These are phyloP conservation scores for Asterella californica DNA, from an alignment of 225 moss, liverwort and hornwort species.

Conservation along the genomic window DNA sequence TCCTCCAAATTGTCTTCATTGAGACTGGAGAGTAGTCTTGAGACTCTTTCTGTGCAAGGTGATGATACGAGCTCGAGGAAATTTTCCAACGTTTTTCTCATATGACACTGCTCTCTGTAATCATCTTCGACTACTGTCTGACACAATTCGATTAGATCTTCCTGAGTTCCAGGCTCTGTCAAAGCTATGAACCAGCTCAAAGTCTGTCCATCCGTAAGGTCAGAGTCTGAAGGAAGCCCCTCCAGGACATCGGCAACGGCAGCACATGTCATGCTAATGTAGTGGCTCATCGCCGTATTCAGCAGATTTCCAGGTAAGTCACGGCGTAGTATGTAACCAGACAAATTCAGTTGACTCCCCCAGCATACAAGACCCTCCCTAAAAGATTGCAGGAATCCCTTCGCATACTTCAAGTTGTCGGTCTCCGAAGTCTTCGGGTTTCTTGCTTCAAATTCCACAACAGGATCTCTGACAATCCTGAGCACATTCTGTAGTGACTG, in stretches of 20 bases:
- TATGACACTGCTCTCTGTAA: neutral
- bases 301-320: slow-evolving; percentile 31
- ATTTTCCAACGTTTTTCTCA: neutral
- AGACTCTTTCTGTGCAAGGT: slow-evolving; percentile 6
- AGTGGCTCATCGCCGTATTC: slow-evolving; percentile 5
- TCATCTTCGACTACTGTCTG: neutral
- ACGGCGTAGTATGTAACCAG: slow-evolving; percentile 34
- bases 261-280: slow-evolving; percentile 22
- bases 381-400: slow-evolving; percentile 27
- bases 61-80: slow-evolving; percentile 13
- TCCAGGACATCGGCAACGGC: slow-evolving; percentile 33
- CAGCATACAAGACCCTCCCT: slow-evolving; percentile 17
- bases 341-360: slow-evolving; percentile 37
- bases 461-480: slow-evolving; percentile 19
- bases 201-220: slow-evolving; percentile 21
- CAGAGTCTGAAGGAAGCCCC: slow-evolving; percentile 22
- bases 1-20: slow-evolving; percentile 37
- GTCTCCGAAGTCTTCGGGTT: neutral
- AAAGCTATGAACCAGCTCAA: slow-evolving; percentile 28
- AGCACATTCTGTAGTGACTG: slow-evolving; percentile 11
- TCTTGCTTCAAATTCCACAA: neutral
- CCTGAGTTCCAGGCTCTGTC: neutral
- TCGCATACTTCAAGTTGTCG: neutral
- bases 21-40: slow-evolving; percentile 12
- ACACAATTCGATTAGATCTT: neutral